Percentiles rank a stretch among this genome's conserved stretches.
phyloP scores from a whole-genome alignment of 768 basidiomycete genomes.

The Psilocybe cubensis region DNA sequence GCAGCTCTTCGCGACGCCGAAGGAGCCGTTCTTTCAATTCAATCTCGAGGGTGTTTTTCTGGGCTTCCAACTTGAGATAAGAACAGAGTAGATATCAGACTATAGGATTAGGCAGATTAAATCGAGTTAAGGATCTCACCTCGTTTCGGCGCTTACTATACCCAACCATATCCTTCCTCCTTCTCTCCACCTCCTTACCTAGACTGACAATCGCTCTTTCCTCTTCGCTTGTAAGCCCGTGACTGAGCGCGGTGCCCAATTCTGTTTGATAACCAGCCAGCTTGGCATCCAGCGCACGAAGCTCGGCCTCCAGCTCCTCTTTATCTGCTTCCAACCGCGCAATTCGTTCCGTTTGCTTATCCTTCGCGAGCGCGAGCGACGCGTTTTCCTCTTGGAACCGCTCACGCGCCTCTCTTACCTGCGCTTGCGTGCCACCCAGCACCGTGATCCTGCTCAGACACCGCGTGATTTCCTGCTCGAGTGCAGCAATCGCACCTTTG shows the following conservation, averaged over 20 bases:
- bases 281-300: slow-evolving; percentile 63
- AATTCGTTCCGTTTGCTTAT: slow-evolving; percentile 64
- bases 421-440: slow-evolving; percentile 67
- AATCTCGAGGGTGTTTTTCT: slow-evolving; percentile 85
- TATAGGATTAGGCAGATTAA: background rate
- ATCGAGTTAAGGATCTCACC: slow-evolving; percentile 44
- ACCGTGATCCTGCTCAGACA: slow-evolving; percentile 76
- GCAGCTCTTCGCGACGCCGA: slow-evolving; percentile 79
- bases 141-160: slow-evolving; percentile 69
- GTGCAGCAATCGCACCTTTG: slow-evolving; percentile 62
- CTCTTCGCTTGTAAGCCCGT: slow-evolving; percentile 76
- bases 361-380: slow-evolving; percentile 67
- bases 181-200: slow-evolving; percentile 74
- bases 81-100: background rate
- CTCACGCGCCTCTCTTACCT: slow-evolving; percentile 70
- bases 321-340: slow-evolving; percentile 66
- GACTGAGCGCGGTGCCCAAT: slow-evolving; percentile 72
- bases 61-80: slow-evolving; percentile 60
- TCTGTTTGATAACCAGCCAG: slow-evolving; percentile 69
- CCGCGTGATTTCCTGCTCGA: slow-evolving; percentile 89
- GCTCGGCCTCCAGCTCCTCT: slow-evolving; percentile 75
- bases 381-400: slow-evolving; percentile 64
- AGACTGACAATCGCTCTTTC: slow-evolving; percentile 65
- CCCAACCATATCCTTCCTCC: slow-evolving; percentile 72
- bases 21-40: slow-evolving; percentile 90